Base-by-base conservation (phyloP, 1,139 yeast genomes). In the Suhomyces maxii region DNA sequence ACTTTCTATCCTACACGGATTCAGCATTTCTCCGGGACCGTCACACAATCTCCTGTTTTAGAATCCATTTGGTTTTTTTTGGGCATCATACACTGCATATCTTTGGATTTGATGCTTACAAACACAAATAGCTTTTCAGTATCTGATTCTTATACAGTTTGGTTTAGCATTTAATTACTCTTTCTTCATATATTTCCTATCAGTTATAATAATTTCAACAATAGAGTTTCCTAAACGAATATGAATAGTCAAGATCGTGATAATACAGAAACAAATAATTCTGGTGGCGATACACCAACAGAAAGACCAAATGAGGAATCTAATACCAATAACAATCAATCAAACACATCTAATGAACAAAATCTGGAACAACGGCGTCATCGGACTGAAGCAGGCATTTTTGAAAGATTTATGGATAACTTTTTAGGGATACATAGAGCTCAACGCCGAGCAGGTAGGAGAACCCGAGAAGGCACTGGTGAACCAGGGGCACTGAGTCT, bases 361-460 rank as follows among this genome's bases (percentile, higher is more conserved):
- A 28, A 5, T 28, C 31, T 7, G 31, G n/a, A 28, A 9, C 31
- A 28, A 28, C 46, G 46, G 18, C 43, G 42, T 7, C 49, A 43
- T 34, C 36, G 52, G 14, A 35, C 47, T 14, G 54, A 51, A 28
- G 37, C 44, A 14, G 57, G 57, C 7, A 45, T 55, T 4, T 52
- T 55, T 36, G 58, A 53, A 26, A 44, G 58, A 5, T 53, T 55
- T 40, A 54, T 54, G 48, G 58, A 55, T 43, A 52, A 50, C 36
- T 47, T 55, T 34, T 47, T 52, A 34, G 54, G 55, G 4, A 41
- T 52, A 10, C 41, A 43, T 34, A 40, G 50, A 9, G 34, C 36
- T 23, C 41, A 42, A 10, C 41, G 30, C 33, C 42, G 50, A 9
- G 34, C 34, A 13, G 37, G 37, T 12, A 38, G 26, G 7, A 36